Evolutionary conservation across 345 rosid genomes (phyloP).

Genomic region (Luvunga scandens): DNA sequence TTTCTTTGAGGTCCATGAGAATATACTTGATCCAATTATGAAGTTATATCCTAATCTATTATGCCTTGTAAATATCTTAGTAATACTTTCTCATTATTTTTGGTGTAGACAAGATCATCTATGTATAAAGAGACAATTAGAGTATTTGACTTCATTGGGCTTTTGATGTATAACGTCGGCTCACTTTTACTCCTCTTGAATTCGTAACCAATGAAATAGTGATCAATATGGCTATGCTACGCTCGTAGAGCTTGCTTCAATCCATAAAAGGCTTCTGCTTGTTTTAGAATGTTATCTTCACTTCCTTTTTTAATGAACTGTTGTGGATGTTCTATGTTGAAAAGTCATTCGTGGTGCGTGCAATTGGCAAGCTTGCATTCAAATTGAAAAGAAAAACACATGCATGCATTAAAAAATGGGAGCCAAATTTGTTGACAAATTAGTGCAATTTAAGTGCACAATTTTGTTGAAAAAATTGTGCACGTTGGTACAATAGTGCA

Average conservation of each 20-base stretch:
- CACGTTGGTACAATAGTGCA: too few relatives aligned
- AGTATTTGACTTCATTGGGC: rapidly evolving
- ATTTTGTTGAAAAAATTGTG: too few relatives aligned
- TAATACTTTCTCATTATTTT: too few relatives aligned
- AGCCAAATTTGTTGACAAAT: too few relatives aligned
- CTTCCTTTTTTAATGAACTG: too few relatives aligned
- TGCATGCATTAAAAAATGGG: too few relatives aligned
- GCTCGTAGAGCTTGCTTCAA: not conserved
- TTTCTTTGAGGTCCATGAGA: not conserved
- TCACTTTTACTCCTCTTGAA: not conserved
- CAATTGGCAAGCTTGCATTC: too few relatives aligned
- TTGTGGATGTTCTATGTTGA: too few relatives aligned
- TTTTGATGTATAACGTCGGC: not conserved
- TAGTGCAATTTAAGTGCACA: too few relatives aligned
- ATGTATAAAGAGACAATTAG: not conserved
- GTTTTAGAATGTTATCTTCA: not conserved
- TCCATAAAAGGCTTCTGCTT: not conserved
- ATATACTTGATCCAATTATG: not conserved
- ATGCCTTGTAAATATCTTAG: not conserved
- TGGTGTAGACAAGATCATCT: not conserved
- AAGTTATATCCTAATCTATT: not conserved
- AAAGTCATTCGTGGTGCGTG: too few relatives aligned
- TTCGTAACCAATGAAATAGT: not conserved
- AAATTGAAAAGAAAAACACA: too few relatives aligned
- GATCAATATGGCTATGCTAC: not conserved